Evolutionary conservation across 805 yeast species (phyloP), one percentile per base, ranked within the genome.

Genomic region (Suhomyces vadensis): DNA sequence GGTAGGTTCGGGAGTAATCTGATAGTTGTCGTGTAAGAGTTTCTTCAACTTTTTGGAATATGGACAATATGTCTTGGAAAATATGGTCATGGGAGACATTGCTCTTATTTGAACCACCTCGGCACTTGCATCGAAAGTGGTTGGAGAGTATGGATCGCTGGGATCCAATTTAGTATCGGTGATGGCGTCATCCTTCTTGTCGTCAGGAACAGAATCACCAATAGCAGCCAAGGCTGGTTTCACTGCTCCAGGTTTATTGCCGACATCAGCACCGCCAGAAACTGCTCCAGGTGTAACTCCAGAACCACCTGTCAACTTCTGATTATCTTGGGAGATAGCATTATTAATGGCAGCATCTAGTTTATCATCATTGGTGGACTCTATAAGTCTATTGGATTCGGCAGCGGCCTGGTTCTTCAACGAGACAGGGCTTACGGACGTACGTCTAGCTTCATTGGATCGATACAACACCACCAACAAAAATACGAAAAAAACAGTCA

Each of bases 11-110:
- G 98, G 99, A 2, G 77, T 73, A 48, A 92, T 79, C 40, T 75
- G 75, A 64, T 87, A 90, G 52, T 80, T 78, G 16, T 75, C 78
- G 14, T 65, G 63, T 37, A 92, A 71, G 35, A 91, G 68, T 20
- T 75, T 72, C 68, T 91, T 94, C 56, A 91, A 75, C 43, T 71
- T 74, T 57, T 76, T 78, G 16, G 95, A 86, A 64, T 73, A 88
- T 23, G 96, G 97, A 67, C 97, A 87, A 57, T 70, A 63, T 1
- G 73, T 53, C 48, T 71, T 71, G 43, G 71, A 83, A 53, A 81
- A 81, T 4, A 87, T 66, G 13, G 82, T 77, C 57, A 86, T 78
- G 13, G 95, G 94, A 1, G 87, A 72, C 36, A 80, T 51, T 6
- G 74, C 52, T 42, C 90, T 58, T 25, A 87, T 85, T 41, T 73